phyloP scores from a whole-genome alignment of 2,329 filamentous ascomycete genomes.

The Hypoxylon sp. region DNA sequence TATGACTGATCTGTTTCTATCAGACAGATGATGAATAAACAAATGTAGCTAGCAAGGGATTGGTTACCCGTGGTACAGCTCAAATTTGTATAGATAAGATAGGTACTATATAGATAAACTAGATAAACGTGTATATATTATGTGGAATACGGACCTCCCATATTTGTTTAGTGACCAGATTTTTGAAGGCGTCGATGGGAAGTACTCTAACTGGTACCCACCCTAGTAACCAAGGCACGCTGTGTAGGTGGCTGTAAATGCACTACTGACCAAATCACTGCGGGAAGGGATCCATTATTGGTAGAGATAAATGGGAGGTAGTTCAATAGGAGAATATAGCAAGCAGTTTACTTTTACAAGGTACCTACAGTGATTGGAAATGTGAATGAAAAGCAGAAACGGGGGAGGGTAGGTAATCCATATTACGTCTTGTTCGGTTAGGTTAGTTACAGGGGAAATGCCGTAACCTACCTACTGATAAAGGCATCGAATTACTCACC shows the following conservation, averaged over 20 bases:
- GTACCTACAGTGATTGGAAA: neutral
- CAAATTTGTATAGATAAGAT: too few relatives aligned
- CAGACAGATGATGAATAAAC: neutral
- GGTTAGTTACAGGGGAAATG: neutral
- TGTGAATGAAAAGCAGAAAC: neutral
- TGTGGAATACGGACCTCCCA: neutral
- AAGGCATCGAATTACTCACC: neutral
- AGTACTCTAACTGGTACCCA: too few relatives aligned
- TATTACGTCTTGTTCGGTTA: neutral
- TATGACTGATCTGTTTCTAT: slow-evolving; percentile 15
- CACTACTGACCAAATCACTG: too few relatives aligned
- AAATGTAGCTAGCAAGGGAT: too few relatives aligned
- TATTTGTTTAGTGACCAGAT: too few relatives aligned
- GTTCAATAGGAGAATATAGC: neutral
- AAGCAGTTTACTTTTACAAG: neutral
- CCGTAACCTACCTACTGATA: neutral
- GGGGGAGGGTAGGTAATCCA: slow-evolving; percentile 1
- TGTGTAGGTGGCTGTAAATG: too few relatives aligned
- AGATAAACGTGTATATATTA: neutral
- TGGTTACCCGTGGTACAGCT: too few relatives aligned
- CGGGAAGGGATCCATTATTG: neutral
- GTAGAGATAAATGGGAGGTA: neutral
- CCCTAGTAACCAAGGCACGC: too few relatives aligned
- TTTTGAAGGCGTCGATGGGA: too few relatives aligned
- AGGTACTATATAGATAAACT: too few relatives aligned